A percentile compares a stretch with the other conserved stretches of the same genome.
Evolutionary conservation across 1,284 basidiomycete genomes (phyloP).

Genomic region (Cutaneotrichosporon sp.): DNA sequence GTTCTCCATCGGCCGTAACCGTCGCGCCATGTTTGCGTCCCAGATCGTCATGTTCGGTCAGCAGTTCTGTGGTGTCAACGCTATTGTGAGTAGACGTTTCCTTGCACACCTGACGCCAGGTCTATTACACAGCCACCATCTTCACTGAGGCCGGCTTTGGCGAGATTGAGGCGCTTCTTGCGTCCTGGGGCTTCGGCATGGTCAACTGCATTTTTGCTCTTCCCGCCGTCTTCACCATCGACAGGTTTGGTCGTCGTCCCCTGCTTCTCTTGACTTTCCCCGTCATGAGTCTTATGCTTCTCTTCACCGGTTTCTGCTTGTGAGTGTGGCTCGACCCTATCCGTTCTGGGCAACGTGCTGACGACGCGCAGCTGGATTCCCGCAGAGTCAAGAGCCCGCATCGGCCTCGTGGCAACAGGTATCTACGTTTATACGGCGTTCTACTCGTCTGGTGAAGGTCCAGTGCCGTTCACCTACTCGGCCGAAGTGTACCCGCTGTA

Average conservation of each 20-base stretch:
- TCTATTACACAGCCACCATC: slow-evolving; percentile 55
- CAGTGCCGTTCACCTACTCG: slow-evolving; percentile 57
- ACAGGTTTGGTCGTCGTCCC: slow-evolving; percentile 60
- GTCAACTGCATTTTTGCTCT: slow-evolving; percentile 27
- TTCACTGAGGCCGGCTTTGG: slow-evolving; percentile 55
- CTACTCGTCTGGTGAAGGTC: slow-evolving; percentile 58
- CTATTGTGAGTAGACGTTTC: slow-evolving; percentile 9
- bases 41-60: slow-evolving; percentile 64
- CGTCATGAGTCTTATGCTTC: slow-evolving; percentile 46
- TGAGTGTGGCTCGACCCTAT: neutral
- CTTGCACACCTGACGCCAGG: slow-evolving; percentile 7
- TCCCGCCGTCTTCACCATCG: slow-evolving; percentile 29
- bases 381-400: slow-evolving; percentile 7
- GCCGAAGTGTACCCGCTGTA: slow-evolving; percentile 52
- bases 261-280: slow-evolving; percentile 59
- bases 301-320: slow-evolving; percentile 46
- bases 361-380: slow-evolving; percentile 10
- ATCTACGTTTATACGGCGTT: slow-evolving; percentile 15
- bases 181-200: slow-evolving; percentile 60
- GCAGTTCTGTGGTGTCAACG: slow-evolving; percentile 39
- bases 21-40: slow-evolving; percentile 65
- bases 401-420: slow-evolving; percentile 43
- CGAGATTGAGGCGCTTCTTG: slow-evolving; percentile 50
- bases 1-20: slow-evolving; percentile 52
- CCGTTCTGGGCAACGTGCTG: neutral